Base-by-base conservation (phyloP, 345 rosid species). In the Eutrema heterophyllum region DNA sequence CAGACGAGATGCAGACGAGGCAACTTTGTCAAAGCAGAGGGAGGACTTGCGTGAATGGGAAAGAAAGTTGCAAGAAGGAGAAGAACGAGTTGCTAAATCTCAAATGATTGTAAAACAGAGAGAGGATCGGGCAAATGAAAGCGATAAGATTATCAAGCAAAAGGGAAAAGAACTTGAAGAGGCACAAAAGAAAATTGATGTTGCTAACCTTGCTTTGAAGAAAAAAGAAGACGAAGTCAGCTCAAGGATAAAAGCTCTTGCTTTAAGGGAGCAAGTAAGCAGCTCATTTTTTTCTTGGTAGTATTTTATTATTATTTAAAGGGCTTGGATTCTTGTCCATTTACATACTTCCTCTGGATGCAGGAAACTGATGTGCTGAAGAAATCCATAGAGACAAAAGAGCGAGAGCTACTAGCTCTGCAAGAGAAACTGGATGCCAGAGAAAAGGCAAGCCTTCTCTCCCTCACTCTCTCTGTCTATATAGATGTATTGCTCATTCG, bases 41-140 rank as follows among this genome's bases (percentile, higher is more conserved):
- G 99, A 95, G 63, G 97, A 95, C 77, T 82, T 92, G 84, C 86
- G 81, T 70, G 97, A 92, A 71, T 90, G 99, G 99, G 97, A 95
- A 76, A 83, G 78, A 38, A 92, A 88, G 78, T 79, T 95, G 72
- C 86, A 83, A 81, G 99, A 90, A 67, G 89, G 93, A 65, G 99
- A 95, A 79, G 98, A 90, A 71, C 90, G 98, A 65, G 70, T 76
- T 55, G 68, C 78, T 18, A 76, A 76, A 51, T 38, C 78, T 55
- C 80, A 82, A 55, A 82, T 86, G 80, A 74, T 90, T 72, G 79
- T 92, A 46, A 88, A 87, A 65, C 96, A 92, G 79, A 88, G 98
- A 78, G 99, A 95, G 85, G 93, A 95, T 66, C 90, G 89, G 77
- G 91, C 97, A 59, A 95, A 87, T 73, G 96, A 87, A 71, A 84